A percentile compares a stretch with the other conserved stretches of the same genome.
Conservation (phyloP, 257 asterid genomes). For the Przewalskia tangutica region DNA sequence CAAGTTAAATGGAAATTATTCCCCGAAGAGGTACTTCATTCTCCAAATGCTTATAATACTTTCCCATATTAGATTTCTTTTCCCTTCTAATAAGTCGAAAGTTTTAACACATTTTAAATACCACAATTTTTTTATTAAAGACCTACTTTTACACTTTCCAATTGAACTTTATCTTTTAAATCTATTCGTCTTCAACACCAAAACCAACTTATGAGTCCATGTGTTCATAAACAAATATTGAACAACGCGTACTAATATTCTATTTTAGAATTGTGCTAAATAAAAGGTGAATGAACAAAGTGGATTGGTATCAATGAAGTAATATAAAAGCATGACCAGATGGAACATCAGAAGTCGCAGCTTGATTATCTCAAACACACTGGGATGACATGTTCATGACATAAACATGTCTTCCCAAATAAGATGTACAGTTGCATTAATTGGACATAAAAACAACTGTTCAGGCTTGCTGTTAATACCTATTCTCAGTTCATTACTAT, state of each 20-base stretch:
- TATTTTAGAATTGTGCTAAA: not conserved
- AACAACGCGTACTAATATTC: not conserved
- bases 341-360: not conserved
- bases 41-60: not conserved
- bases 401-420: not conserved
- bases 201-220: not conserved
- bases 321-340: not conserved
- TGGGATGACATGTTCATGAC: not conserved
- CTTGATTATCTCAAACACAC: not conserved
- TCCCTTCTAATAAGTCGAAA: not conserved
- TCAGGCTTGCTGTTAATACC: not conserved
- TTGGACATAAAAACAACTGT: not conserved
- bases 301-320: not conserved
- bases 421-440: not conserved
- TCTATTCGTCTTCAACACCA: not conserved
- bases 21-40: not conserved
- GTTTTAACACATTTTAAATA: not conserved
- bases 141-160: not conserved
- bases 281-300: not conserved
- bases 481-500: not conserved
- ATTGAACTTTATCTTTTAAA: not conserved
- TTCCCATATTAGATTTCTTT: not conserved
- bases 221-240: not conserved
- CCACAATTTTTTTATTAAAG: not conserved
- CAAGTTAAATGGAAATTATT: not conserved